Percentiles rank a stretch among this genome's conserved stretches.
phyloP scores from a whole-genome alignment of 2,329 filamentous ascomycete genomes.

The Scortechinia acanthostroma region DNA sequence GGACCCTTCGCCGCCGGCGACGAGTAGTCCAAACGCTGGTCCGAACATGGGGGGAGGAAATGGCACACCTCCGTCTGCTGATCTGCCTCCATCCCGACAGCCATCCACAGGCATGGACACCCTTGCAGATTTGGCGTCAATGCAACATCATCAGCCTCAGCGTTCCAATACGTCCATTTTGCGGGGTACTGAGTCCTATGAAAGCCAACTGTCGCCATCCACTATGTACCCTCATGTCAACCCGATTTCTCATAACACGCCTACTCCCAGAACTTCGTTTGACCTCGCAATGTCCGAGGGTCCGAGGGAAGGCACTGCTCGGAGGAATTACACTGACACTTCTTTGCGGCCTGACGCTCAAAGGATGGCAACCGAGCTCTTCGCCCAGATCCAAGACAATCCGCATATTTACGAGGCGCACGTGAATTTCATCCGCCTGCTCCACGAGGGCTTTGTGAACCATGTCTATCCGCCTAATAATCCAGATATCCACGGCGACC shows the following conservation, averaged over 20 bases:
- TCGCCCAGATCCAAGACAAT: conserved; percentile 29
- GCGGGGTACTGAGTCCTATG: conserved; percentile 24
- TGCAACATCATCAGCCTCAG: conserved; percentile 33
- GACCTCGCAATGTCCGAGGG: conserved; percentile 33
- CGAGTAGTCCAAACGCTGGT: conserved; percentile 16
- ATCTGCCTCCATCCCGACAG: conserved; percentile 22
- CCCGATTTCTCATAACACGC: conserved; percentile 21
- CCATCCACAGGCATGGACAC: conserved; percentile 34
- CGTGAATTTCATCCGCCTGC: conserved; percentile 31
- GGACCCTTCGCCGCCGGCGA: conserved; percentile 24
- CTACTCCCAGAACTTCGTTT: conserved; percentile 29
- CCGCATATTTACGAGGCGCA: conserved; percentile 35
- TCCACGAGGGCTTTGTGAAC: conserved; percentile 34
- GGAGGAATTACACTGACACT: conserved; percentile 27
- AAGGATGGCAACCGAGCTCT: conserved; percentile 26
- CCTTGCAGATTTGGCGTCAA: conserved; percentile 34
- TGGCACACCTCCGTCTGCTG: conserved; percentile 22
- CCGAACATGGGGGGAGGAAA: conserved; percentile 15
- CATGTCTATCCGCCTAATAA: conserved; percentile 33
- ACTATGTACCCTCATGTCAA: conserved; percentile 27
- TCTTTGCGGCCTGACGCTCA: conserved; percentile 29
- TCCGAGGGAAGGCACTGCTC: conserved; percentile 22
- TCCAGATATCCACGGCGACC: conserved; percentile 31
- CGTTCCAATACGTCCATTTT: conserved; percentile 25
- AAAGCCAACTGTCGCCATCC: conserved; percentile 29